These are phyloP conservation scores for Penicillium sp. DNA, from an alignment of 2,329 filamentous ascomycete genomes.

Conservation along the genomic window DNA sequence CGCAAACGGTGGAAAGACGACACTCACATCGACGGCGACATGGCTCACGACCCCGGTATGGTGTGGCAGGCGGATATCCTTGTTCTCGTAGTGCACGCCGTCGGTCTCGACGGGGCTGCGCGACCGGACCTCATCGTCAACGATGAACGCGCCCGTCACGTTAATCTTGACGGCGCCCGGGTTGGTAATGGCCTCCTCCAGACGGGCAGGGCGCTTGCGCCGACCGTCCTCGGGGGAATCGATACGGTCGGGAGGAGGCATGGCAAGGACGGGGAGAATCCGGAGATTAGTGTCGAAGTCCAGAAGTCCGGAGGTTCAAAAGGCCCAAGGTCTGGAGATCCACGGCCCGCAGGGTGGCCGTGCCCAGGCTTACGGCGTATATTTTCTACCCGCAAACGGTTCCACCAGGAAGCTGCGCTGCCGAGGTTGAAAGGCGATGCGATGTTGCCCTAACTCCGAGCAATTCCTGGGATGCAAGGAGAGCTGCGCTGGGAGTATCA, in stretches of 20 bases:
- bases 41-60: conserved; percentile 95
- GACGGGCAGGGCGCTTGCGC: conserved; percentile 30
- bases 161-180: conserved; percentile 84
- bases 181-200: conserved; percentile 53
- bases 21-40: conserved; percentile 86
- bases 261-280: conserved; percentile 20
- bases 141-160: conserved; percentile 92
- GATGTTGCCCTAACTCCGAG: too few species aligned
- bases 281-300: conserved; percentile 22
- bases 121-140: conserved; percentile 68
- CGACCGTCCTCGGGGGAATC: conserved; percentile 21
- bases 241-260: conserved; percentile 32
- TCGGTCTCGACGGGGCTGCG: conserved; percentile 52
- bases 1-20: too few species aligned
- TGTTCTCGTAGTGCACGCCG: conserved; percentile 68
- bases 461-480: not conserved
- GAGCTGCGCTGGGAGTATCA: too few species aligned
- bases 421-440: too few species aligned
- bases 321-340: too few species aligned
- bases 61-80: conserved; percentile 93
- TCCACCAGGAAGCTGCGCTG: too few species aligned
- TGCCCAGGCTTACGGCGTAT: conserved; percentile 48
- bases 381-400: conserved; percentile 46
- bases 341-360: conserved; percentile 30
- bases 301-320: conserved; percentile 8